Base-by-base conservation (phyloP, 208 protist genomes). In the Wallacemonas collosoma region DNA sequence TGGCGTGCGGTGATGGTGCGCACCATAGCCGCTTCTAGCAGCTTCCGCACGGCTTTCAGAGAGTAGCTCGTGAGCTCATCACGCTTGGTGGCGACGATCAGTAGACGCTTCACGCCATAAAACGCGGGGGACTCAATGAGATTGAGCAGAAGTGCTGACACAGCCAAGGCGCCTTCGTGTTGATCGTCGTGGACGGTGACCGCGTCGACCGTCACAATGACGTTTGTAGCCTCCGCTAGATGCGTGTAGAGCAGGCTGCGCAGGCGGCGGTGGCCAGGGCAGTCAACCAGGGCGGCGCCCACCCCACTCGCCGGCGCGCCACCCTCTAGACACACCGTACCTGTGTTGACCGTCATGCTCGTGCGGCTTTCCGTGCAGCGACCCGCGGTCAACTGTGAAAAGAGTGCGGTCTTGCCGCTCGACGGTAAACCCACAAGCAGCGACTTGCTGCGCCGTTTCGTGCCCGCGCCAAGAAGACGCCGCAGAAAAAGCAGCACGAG, bases 31-130 rank as follows among this genome's bases (percentile, higher is more conserved):
- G 62, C 68, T 75, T 95, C 91, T 14, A 97, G 73, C 50, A 97
- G 57, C 72, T 85, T 88, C 4, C 79, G 78, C 62, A 95, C 85
- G 47, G 89, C 84, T 62, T 85, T 88, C n/a, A 86, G 45, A 41
- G 86, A 79, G 79, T 94, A 97, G 75, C 87, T 93, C 43, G 89
- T 94, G 2, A 93, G 45, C 67, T 94, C 89, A 61, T 97, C 92
- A 1, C 92, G 83, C 70, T 95, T 93, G 7, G 82, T 95, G 62
- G 87, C 93, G n/a, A 82, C 89, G 44, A 97, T 76, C 9, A 93
- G 61, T 1, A 97, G 39, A 15, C 62, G 40, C 45, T 81, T 58
- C 56, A 95, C 90, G 5, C 88, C 88, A 45, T 86, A 86, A 67
- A 94, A 94, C 50, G 80, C 82, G n/a, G 88, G 79, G 1, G 88